Evolutionary conservation across 75 land plant genomes (phyloP), one percentile per base, ranked within the genome.

Genomic region (Azolla pinnata): DNA sequence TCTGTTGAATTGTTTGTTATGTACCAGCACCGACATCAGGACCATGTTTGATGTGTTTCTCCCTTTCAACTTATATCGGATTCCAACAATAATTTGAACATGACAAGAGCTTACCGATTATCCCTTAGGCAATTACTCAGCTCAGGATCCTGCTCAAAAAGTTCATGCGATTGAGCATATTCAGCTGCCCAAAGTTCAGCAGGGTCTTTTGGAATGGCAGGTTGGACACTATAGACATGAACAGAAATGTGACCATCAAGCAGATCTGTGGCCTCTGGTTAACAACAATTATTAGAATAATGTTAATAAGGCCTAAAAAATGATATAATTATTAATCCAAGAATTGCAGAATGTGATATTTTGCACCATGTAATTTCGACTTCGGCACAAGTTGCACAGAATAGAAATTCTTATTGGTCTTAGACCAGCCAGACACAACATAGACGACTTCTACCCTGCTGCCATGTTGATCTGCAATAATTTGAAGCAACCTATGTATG

Each of bases 211-310:
- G 93, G 97, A 44, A 87, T 62, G 58, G 64, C 75, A 25, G 86
- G 70, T 72, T 92, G 97, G 12, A 92, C 80, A 72, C 97, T 84
- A 32, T 92, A 92, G 12, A 92, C 79, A 62, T 86, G 88, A 51
- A 79, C 61, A 42, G 88, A 82, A 64, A 74, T 67, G 48, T 48
- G 31, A 14, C 68, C 88, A 51, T 76, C 66, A 67, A 84, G 75
- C 24, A 69, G 74, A 50, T 66, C 55, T 59, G 73, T 84, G 17
- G 64, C 78, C 34, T 80, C 97, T 92, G 85, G 65, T 66, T 27
- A 45, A 28, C 31, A 68, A 49, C 4, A 23, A 31, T 48, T 33
- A 40, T 21, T 48, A 62, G 10, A 38, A 38, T 14, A 51, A n/a
- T 9, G n/a, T 19, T 19, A 7, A 51, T 19, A 8, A n/a, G 19